A percentile compares a stretch with the other conserved stretches of the same genome.
Conservation (phyloP, 176 grass and related monocot genomes). For the Typha latifolia region DNA sequence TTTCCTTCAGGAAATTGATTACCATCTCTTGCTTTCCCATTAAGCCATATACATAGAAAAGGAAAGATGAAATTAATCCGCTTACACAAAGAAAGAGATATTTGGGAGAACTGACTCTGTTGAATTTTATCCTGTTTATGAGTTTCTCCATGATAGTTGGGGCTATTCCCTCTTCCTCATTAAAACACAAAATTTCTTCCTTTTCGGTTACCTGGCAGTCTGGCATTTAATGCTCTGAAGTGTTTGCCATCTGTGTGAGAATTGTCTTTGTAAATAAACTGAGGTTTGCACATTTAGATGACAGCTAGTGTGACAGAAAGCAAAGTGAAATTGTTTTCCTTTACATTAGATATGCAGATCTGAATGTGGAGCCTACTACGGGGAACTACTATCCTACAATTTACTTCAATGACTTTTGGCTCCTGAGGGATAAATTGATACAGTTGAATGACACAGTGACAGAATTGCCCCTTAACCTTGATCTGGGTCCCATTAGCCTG, state of each 20-base stretch:
- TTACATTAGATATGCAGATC: constrained; percentile 53
- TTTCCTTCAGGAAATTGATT: no score
- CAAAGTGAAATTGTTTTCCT: constrained; percentile 35
- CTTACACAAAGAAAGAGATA: no score
- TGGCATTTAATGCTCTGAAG: not conserved
- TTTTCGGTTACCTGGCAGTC: not conserved
- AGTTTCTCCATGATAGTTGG: no score
- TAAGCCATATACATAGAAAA: no score
- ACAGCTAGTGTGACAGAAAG: not conserved
- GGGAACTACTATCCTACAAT: constrained; percentile 72
- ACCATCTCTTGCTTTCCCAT: no score
- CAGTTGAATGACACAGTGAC: constrained; percentile 64
- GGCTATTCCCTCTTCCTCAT: no score
- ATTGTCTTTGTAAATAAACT: not conserved
- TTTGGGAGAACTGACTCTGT: no score
- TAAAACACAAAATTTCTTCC: no score
- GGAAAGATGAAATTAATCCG: no score
- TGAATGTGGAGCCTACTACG: constrained; percentile 64
- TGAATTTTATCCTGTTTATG: no score
- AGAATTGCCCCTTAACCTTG: constrained; percentile 67
- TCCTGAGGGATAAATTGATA: constrained; percentile 85
- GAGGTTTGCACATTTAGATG: not conserved
- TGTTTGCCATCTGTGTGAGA: not conserved
- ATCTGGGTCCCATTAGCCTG: constrained; percentile 90
- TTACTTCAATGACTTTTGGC: constrained; percentile 98